phyloP scores from a whole-genome alignment of 176 grass and related monocot genomes.

The Carex parvula region DNA sequence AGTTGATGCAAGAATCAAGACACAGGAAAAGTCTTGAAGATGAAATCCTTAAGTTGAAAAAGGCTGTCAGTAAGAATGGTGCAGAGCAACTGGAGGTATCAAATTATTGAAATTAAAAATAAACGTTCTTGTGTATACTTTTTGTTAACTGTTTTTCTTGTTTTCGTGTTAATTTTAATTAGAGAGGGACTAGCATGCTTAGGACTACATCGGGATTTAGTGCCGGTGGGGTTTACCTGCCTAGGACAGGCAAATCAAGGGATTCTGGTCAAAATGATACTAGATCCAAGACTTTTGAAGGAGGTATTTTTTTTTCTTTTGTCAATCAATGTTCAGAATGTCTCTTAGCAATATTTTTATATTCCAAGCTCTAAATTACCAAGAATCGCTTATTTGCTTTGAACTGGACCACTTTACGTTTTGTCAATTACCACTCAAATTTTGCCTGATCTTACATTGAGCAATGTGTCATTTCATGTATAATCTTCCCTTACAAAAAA shows the following conservation, averaged over 20 bases:
- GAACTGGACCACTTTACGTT: background rate
- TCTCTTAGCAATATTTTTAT: background rate
- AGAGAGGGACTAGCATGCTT: constrained; percentile 54
- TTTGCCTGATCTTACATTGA: background rate
- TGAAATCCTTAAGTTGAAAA: constrained; percentile 62
- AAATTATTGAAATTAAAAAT: constrained; percentile 25
- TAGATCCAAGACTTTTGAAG: constrained; percentile 92
- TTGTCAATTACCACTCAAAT: background rate
- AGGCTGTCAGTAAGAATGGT: constrained; percentile 37
- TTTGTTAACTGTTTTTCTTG: constrained; percentile 13
- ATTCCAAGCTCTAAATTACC: background rate
- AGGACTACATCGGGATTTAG: constrained; percentile 51
- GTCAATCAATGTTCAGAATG: constrained; percentile 13
- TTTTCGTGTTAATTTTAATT: constrained; percentile 19
- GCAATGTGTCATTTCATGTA: background rate
- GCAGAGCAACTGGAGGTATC: constrained; percentile 50
- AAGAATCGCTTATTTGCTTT: background rate
- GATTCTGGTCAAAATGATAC: constrained; percentile 62
- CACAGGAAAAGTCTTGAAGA: constrained; percentile 65
- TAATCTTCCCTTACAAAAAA: background rate
- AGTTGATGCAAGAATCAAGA: constrained; percentile 47
- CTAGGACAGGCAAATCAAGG: constrained; percentile 58
- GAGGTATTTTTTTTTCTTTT: constrained; percentile 47
- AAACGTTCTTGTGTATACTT: background rate
- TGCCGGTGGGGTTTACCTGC: constrained; percentile 29